Base-by-base conservation (phyloP, 1,284 basidiomycete species). In the Trichosporon inkin region DNA sequence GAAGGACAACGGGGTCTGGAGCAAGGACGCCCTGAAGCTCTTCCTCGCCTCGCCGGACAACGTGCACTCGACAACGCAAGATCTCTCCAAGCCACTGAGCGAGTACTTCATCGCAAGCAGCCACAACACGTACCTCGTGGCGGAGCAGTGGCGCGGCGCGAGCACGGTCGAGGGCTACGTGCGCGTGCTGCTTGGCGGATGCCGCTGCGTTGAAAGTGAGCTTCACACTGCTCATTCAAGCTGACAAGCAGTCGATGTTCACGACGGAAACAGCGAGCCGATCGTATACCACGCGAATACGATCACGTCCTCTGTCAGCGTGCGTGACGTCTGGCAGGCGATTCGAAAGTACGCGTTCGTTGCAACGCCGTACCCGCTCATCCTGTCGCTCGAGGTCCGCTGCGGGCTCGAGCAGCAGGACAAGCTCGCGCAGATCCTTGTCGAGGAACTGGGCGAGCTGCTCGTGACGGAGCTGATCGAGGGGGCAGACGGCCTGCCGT, bases 151-250 rank as follows among this genome's bases (percentile, higher is more conserved):
- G 60, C 85, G 94, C 10, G 95, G 96, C 2, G 87, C 89, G 57
- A 93, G 90, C 64, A 97, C 95, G 0, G 87, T 95, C 39, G 95
- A 98, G 71, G 95, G 95, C 0, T 99, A 98, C 73, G 92, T 97
- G 62, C 84, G 95, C 0, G 94, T 94, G 0, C 81, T 99, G 41
- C 81, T 96, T 53, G 89, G 90, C 60, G 88, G 92, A 32, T 97
- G 94, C 68, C 84, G 95, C 17, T 91, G 89, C 60, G 95, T 99
- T 36, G 92, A 97, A 77, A 77, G 92, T 92, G 68, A 69, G 89
- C 83, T 37, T 32, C 6, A 20, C 2, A 8, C 24, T 4, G n/a
- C 6, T 14, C 20, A 34, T 32, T 53, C 52, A 61, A 40, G n/a
- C 24, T 64, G 16, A 37, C 28, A 53, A 38, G 24, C 67, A 95